Base-by-base conservation (phyloP, 1,139 yeast genomes). In the Yamadazyma diddensiae region DNA sequence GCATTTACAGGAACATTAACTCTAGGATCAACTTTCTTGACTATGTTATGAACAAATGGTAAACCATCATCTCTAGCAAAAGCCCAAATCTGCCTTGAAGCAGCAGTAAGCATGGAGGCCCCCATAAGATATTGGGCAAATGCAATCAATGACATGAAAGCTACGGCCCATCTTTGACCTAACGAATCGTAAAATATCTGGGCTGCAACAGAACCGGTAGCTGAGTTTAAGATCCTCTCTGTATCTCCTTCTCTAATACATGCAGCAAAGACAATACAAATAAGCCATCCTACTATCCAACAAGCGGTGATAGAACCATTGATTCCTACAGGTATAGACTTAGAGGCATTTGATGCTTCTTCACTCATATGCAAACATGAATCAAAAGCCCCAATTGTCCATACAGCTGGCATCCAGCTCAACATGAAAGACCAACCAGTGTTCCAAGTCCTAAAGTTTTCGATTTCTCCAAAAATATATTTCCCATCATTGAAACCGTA, bases 331-430 rank as follows among this genome's bases (percentile, higher is more conserved):
- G 90, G 87, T 12, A 81, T 80, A n/a, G 85, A 77, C 33, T 61
- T 65, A 15, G 79, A 66, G 9, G 90, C 86, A 47, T 79, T 74
- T 26, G 65, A 63, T 16, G 84, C 83, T 51, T 82, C 90, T 53
- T 82, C 92, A 17, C 80, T 69, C 73, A 80, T 75, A 54, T 82
- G 90, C 30, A 81, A 78, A 44, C 82, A 79, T 5, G 83, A 74
- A 52, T 82, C 90, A 49, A 79, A 81, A 0, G 84, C 79, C 41
- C 80, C 79, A 46, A 77, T 76, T 11, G 79, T 73, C 82, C 82
- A 77, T 31, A 74, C 73, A 1, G 83, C 80, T 2, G 85, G 79
- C 70, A 79, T 70, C 71, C 82, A 73, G 12, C 79, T 66, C 30
- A 75, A 55, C 44, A 74, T 55, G 51, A 75, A 77, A 29, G 78